Evolutionary conservation across 176 grass and related monocot species (phyloP).

Genomic region (Avena atlantica): DNA sequence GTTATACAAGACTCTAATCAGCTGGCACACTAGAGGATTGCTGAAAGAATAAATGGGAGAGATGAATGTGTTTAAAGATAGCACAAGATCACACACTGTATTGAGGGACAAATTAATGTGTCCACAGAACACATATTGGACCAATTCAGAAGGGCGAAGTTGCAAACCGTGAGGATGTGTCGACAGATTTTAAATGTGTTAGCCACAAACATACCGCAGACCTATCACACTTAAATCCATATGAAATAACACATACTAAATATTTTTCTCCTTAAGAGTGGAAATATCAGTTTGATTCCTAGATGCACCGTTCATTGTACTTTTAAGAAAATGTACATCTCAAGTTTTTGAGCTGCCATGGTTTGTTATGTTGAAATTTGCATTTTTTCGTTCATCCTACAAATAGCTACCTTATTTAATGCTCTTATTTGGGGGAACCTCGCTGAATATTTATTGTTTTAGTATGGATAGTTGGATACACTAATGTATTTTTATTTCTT

Average conservation of each 20-base stretch:
- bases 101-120: not conserved
- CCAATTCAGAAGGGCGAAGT: not conserved
- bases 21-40: not conserved
- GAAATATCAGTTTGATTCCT: not conserved
- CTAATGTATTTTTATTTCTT: conserved; percentile 49
- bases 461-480: conserved; percentile 4
- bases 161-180: conserved; percentile 9
- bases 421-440: not conserved
- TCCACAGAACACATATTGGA: not conserved
- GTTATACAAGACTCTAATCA: not conserved
- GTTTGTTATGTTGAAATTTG: conserved; percentile 2
- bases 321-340: too few relatives aligned
- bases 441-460: conserved; percentile 23
- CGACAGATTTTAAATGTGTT: not conserved
- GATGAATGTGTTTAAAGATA: not conserved
- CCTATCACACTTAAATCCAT: conserved; percentile 3
- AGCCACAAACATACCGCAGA: not conserved
- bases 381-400: conserved; percentile 9
- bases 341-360: too few relatives aligned
- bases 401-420: not conserved
- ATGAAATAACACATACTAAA: not conserved
- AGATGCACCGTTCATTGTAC: not conserved
- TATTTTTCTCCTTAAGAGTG: not conserved
- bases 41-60: conserved; percentile 23
- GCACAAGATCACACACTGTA: not conserved